Evolutionary conservation across 805 yeast genomes (phyloP).

Genomic region (Candida adriatica): DNA sequence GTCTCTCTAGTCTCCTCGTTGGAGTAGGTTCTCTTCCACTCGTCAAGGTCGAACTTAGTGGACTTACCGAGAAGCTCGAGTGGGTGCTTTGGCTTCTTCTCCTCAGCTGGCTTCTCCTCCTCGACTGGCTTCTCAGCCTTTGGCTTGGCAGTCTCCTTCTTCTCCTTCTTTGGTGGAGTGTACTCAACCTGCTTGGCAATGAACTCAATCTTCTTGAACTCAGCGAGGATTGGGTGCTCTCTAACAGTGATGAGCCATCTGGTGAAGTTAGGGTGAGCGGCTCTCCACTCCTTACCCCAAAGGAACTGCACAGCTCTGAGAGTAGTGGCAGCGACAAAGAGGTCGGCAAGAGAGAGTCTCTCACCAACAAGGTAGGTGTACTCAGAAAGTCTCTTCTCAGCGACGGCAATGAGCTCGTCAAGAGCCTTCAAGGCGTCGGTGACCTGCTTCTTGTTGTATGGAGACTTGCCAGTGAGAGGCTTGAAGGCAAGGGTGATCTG

Average conservation of each 20-base stretch:
- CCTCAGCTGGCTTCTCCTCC: constrained; percentile 37
- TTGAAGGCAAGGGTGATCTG: constrained; percentile 42
- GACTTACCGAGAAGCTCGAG: constrained; percentile 75
- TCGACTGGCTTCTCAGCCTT: constrained; percentile 26
- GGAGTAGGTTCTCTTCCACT: constrained; percentile 95
- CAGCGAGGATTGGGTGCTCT: constrained; percentile 40
- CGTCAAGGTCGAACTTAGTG: constrained; percentile 63
- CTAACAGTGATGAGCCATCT: constrained; percentile 65
- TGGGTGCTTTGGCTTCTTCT: constrained; percentile 87
- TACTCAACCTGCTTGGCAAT: constrained; percentile 60
- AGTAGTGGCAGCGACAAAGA: constrained; percentile 42
- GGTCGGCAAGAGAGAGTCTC: constrained; percentile 58
- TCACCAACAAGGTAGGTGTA: constrained; percentile 71
- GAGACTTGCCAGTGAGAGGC: constrained; percentile 56
- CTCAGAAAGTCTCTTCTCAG: constrained; percentile 52
- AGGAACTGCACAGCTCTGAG: constrained; percentile 50
- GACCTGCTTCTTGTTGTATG: constrained; percentile 70
- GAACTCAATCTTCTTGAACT: constrained; percentile 47
- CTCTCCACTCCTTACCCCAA: constrained; percentile 62
- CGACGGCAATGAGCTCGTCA: constrained; percentile 33
- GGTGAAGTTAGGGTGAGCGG: constrained; percentile 49
- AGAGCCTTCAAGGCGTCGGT: constrained; percentile 35
- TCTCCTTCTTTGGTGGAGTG: constrained; percentile 68
- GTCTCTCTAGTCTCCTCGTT: constrained; percentile 93
- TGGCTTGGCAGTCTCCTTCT: constrained; percentile 32